phyloP scores from a whole-genome alignment of 2,329 filamentous ascomycete genomes.

The Penicillium occitanis region DNA sequence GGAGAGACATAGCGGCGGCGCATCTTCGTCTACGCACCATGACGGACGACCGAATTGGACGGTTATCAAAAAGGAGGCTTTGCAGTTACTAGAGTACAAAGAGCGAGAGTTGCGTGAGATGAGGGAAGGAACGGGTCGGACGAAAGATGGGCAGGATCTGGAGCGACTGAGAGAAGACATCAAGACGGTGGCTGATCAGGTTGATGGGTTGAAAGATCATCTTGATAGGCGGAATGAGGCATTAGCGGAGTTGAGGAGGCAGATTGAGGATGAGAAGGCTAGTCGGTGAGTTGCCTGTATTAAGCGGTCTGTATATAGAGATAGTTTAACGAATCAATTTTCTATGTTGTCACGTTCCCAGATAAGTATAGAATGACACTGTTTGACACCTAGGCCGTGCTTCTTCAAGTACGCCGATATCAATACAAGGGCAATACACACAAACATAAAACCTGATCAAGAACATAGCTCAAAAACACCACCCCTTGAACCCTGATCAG shows the following conservation, averaged over 20 bases:
- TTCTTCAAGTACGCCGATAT: neutral
- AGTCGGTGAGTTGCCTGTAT: slow-evolving; percentile 36
- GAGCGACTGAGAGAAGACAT: slow-evolving; percentile 83
- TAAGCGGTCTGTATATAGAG: slow-evolving; percentile 18
- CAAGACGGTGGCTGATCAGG: slow-evolving; percentile 86
- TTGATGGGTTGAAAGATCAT: slow-evolving; percentile 85
- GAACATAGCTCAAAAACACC: neutral
- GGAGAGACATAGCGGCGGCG: slow-evolving; percentile 49
- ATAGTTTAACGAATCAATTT: slow-evolving; percentile 19
- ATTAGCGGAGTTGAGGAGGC: slow-evolving; percentile 71
- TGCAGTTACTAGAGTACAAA: slow-evolving; percentile 95
- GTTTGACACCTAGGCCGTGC: neutral
- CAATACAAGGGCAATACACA: neutral
- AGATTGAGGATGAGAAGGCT: slow-evolving; percentile 84
- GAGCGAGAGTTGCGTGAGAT: slow-evolving; percentile 69
- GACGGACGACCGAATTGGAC: slow-evolving; percentile 78
- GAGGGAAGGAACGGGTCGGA: slow-evolving; percentile 59
- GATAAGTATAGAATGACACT: too few relatives aligned
- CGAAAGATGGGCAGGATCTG: slow-evolving; percentile 67
- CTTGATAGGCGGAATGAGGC: slow-evolving; percentile 72
- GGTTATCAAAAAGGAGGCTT: slow-evolving; percentile 88
- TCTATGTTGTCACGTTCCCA: neutral
- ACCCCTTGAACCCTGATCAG: neutral
- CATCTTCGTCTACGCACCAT: slow-evolving; percentile 47
- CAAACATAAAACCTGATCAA: neutral